phyloP scores from a whole-genome alignment of 768 basidiomycete genomes.

The Solioccasus polychromus region DNA sequence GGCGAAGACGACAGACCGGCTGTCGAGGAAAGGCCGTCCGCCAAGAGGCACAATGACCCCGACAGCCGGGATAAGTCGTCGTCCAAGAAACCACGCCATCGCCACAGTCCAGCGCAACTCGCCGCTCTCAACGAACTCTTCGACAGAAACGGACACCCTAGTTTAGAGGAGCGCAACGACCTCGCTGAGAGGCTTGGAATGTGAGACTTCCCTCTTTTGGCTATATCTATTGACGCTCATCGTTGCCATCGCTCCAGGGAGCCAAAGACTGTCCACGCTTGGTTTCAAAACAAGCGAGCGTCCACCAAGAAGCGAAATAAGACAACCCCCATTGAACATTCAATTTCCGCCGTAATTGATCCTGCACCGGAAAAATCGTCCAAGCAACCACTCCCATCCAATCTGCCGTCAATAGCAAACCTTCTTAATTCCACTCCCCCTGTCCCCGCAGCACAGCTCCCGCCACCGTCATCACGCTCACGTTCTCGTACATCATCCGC shows the following conservation, averaged over 20 bases:
- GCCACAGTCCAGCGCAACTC: constrained; percentile 70
- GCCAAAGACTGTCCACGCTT: constrained; percentile 81
- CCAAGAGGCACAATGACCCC: constrained; percentile 24
- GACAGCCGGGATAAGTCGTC: constrained; percentile 23
- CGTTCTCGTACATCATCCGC: constrained; percentile 25
- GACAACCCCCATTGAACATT: constrained; percentile 34
- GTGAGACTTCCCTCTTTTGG: constrained; percentile 46
- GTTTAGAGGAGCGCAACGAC: constrained; percentile 61
- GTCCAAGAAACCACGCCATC: constrained; percentile 73
- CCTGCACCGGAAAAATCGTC: constrained; percentile 16
- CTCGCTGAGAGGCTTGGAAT: constrained; percentile 75
- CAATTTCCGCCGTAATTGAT: constrained; percentile 30
- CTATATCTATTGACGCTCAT: constrained; percentile 14
- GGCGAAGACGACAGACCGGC: constrained; percentile 20
- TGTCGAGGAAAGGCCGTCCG: constrained; percentile 26
- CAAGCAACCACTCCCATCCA: constrained; percentile 28
- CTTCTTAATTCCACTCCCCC: constrained; percentile 37
- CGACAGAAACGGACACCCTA: constrained; percentile 72
- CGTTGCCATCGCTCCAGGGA: constrained; percentile 49
- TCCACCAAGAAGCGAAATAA: constrained; percentile 72
- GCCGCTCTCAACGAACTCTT: constrained; percentile 77
- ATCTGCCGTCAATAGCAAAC: constrained; percentile 38
- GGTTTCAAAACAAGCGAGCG: constrained; percentile 86
- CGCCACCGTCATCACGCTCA: constrained; percentile 20
- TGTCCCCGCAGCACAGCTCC: constrained; percentile 19